Evolutionary conservation across 2,329 filamentous ascomycete species (phyloP).

Genomic region (Ceratocystis eucalypticola): DNA sequence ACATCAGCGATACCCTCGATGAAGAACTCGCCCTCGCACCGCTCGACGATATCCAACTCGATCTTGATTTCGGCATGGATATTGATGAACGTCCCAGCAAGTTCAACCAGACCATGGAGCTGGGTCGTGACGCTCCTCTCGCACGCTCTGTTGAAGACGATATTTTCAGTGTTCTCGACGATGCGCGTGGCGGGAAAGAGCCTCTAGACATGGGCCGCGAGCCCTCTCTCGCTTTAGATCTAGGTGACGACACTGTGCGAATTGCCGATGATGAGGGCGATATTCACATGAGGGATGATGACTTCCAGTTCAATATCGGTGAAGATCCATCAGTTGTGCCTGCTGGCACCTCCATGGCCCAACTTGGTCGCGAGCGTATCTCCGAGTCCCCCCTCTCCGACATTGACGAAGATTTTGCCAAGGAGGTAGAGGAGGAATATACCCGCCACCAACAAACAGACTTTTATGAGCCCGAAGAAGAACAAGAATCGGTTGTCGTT

Average conservation of each 20-base stretch:
- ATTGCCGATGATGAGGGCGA: conserved; percentile 54
- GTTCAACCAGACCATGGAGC: conserved; percentile 59
- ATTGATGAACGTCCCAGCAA: conserved; percentile 48
- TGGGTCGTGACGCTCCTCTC: conserved; percentile 71
- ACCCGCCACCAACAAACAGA: conserved; percentile 39
- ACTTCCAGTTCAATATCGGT: conserved; percentile 48
- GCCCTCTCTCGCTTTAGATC: conserved; percentile 40
- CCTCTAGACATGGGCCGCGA: conserved; percentile 37
- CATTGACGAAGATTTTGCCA: conserved; percentile 49
- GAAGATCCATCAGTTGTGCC: conserved; percentile 46
- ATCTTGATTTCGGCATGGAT: conserved; percentile 62
- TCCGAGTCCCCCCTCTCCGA: conserved; percentile 59
- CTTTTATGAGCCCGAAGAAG: conserved; percentile 48
- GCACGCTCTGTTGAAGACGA: conserved; percentile 55
- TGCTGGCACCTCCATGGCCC: conserved; percentile 29
- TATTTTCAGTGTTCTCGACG: conserved; percentile 51
- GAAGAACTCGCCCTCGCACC: conserved; percentile 43
- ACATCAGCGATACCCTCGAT: conserved; percentile 47
- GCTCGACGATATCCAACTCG: conserved; percentile 55
- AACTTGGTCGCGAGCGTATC: conserved; percentile 45
- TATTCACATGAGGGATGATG: conserved; percentile 45
- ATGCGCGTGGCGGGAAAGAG: conserved; percentile 40
- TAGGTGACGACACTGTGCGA: conserved; percentile 41
- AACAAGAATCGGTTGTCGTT: conserved; percentile 44
- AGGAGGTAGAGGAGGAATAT: conserved; percentile 46